phyloP scores from a whole-genome alignment of 139 green algal species.

The Chlorella sp. region DNA sequence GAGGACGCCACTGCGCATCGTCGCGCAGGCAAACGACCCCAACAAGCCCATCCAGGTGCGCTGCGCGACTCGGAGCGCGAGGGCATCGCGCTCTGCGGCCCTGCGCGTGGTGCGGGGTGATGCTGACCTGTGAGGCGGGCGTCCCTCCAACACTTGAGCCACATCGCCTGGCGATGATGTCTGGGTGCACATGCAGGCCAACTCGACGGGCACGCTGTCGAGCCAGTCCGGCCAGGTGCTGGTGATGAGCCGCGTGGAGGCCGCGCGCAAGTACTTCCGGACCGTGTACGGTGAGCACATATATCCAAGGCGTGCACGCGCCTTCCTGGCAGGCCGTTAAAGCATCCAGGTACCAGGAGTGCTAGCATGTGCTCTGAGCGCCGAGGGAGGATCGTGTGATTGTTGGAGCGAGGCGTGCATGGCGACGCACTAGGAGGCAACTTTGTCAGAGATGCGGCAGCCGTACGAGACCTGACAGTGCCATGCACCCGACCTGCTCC shows the following conservation, averaged over 20 bases:
- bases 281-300: constrained; percentile 5
- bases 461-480: neutral
- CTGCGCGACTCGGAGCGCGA: too few relatives aligned
- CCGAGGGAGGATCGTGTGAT: too few relatives aligned
- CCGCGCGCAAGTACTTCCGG: constrained; percentile 17
- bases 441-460: neutral
- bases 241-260: neutral
- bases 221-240: neutral
- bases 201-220: constrained; percentile 12
- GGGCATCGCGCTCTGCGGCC: too few relatives aligned
- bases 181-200: too few relatives aligned
- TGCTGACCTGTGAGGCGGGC: neutral
- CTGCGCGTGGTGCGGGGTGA: too few relatives aligned
- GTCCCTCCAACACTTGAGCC: neutral
- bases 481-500: neutral
- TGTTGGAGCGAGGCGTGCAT: constrained; percentile 8
- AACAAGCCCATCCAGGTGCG: constrained; percentile 19
- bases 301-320: neutral
- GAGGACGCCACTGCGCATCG: too few relatives aligned
- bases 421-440: constrained; percentile 9
- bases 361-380: neutral
- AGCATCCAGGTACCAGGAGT: neutral
- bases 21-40: constrained; percentile 1
- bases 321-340: too few relatives aligned
- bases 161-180: neutral